phyloP scores from a whole-genome alignment of 2,329 filamentous ascomycete species.

The Aureobasidium sp. region DNA sequence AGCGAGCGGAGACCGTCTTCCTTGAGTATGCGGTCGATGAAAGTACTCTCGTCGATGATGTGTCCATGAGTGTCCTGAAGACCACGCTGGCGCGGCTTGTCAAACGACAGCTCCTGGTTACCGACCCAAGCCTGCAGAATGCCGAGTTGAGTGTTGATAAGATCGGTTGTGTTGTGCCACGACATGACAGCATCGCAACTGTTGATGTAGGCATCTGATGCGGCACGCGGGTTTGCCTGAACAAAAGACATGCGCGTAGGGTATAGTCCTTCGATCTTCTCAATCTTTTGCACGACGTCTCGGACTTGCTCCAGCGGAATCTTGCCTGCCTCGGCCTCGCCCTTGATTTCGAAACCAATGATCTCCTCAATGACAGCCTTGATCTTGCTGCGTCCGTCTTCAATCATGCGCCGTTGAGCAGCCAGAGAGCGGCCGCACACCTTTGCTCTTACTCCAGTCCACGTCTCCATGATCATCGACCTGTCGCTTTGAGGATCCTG shows the following conservation, averaged over 20 bases:
- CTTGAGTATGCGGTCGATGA: constrained; percentile 89
- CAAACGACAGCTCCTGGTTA: constrained; percentile 89
- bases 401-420: constrained; percentile 77
- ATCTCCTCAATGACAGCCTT: constrained; percentile 76
- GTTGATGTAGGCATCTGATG: constrained; percentile 66
- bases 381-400: constrained; percentile 67
- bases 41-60: constrained; percentile 81
- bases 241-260: constrained; percentile 70
- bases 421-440: constrained; percentile 75
- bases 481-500: constrained; percentile 65
- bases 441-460: constrained; percentile 79
- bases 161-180: constrained; percentile 94
- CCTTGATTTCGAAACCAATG: constrained; percentile 87
- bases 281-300: constrained; percentile 82
- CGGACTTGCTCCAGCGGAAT: constrained; percentile 79
- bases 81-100: constrained; percentile 60
- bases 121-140: constrained; percentile 95
- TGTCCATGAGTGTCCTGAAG: constrained; percentile 53
- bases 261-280: constrained; percentile 78
- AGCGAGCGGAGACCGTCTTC: constrained; percentile 90
- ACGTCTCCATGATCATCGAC: constrained; percentile 60
- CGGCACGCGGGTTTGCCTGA: constrained; percentile 64
- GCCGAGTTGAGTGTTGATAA: constrained; percentile 89
- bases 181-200: constrained; percentile 83
- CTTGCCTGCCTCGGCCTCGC: constrained; percentile 84